These are phyloP conservation scores for Casaregolazyma suthepensis DNA, from an alignment of 1,139 yeast species.

Conservation along the genomic window DNA sequence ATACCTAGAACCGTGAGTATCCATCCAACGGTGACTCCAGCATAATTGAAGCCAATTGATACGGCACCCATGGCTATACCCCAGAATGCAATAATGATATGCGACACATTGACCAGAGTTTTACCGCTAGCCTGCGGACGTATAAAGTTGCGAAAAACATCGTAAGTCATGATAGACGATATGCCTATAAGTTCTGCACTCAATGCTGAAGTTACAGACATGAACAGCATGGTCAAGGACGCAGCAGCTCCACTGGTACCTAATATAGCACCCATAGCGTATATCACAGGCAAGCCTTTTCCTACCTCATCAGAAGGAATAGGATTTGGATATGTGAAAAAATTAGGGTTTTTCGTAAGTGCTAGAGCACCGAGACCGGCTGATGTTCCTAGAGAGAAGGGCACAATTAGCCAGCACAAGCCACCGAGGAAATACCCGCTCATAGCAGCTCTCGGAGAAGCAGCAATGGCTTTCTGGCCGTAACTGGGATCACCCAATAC, in stretches of 20 bases:
- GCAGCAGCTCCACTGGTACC: slow-evolving; percentile 85
- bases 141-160: slow-evolving; percentile 68
- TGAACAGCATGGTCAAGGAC: slow-evolving; percentile 63
- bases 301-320: slow-evolving; percentile 60
- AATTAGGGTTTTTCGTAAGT: slow-evolving; percentile 55
- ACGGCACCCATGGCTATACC: slow-evolving; percentile 75
- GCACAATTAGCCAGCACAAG: slow-evolving; percentile 81
- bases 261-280: slow-evolving; percentile 73
- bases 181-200: slow-evolving; percentile 78
- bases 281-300: slow-evolving; percentile 76
- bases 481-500: slow-evolving; percentile 24
- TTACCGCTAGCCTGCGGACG: slow-evolving; percentile 72
- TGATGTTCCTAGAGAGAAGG: slow-evolving; percentile 70
- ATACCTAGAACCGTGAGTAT: slow-evolving; percentile 76
- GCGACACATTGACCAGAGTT: slow-evolving; percentile 59
- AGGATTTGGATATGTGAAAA: slow-evolving; percentile 68
- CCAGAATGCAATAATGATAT: slow-evolving; percentile 52
- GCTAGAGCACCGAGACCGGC: slow-evolving; percentile 76
- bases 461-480: slow-evolving; percentile 63
- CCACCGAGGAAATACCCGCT: slow-evolving; percentile 86
- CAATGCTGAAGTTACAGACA: slow-evolving; percentile 57
- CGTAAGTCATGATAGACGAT: slow-evolving; percentile 75
- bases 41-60: slow-evolving; percentile 71
- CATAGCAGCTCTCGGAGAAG: slow-evolving; percentile 72
- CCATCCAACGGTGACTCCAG: slow-evolving; percentile 78